Percentiles rank a stretch among this genome's conserved stretches.
Conservation (phyloP, 495 filamentous ascomycete genomes). For the Penicillium odoratum region DNA sequence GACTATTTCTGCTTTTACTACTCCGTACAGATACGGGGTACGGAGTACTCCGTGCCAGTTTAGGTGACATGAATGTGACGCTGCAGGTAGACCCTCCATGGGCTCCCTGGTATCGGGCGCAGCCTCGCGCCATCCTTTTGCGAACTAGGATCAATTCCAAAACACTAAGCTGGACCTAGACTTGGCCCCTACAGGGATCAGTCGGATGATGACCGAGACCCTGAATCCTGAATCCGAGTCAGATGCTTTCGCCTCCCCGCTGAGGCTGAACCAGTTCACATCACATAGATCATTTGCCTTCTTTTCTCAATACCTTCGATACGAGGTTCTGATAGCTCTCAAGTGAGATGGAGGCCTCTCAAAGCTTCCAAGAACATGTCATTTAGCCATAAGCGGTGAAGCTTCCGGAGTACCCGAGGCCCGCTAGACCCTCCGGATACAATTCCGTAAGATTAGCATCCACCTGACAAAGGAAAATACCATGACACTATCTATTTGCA, state of each 20-base stretch:
- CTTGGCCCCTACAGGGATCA: background rate
- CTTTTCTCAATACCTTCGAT: too few relatives aligned
- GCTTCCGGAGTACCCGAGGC: background rate
- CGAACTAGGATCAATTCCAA: background rate
- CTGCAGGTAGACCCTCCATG: too few relatives aligned
- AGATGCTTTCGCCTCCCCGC: background rate
- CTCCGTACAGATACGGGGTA: background rate
- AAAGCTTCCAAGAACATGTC: too few relatives aligned
- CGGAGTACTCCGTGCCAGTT: too few relatives aligned
- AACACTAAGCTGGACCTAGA: too few relatives aligned
- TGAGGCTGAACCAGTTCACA: background rate
- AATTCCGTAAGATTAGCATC: background rate
- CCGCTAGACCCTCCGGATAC: background rate
- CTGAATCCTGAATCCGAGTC: too few relatives aligned
- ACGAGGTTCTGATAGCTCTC: too few relatives aligned
- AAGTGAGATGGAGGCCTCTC: too few relatives aligned
- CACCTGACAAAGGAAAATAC: background rate
- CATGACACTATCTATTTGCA: too few relatives aligned
- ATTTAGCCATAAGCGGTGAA: background rate
- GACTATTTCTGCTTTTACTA: background rate
- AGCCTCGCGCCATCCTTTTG: background rate
- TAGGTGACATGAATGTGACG: background rate
- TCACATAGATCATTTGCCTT: background rate
- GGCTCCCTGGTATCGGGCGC: background rate
- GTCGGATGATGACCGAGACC: background rate